These are phyloP conservation scores for Euphorbia celastroides DNA, from an alignment of 441 rosid genomes.

Conservation along the genomic window DNA sequence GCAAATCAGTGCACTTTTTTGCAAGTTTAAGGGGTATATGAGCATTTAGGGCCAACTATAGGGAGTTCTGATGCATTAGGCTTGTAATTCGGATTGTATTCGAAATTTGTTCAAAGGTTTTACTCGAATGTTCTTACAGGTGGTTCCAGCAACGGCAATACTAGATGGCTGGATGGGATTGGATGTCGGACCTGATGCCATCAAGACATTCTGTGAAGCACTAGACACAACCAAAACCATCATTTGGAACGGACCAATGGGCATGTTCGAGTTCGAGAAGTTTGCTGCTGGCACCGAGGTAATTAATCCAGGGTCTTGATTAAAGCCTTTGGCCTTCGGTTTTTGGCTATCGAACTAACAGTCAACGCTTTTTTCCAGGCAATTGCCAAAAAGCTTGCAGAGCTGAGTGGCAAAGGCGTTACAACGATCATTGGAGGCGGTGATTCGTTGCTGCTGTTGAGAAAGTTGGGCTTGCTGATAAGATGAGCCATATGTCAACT, in stretches of 20 bases:
- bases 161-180: conserved; percentile 99
- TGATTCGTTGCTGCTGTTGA: conserved; percentile 95
- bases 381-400: conserved; percentile 74
- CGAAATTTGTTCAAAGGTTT: background rate
- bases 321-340: too few species aligned
- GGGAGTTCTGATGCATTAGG: too few species aligned
- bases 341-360: too few species aligned
- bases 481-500: conserved; percentile 94
- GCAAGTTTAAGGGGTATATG: too few species aligned
- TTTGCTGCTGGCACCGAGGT: conserved; percentile 92
- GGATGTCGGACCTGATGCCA: conserved; percentile 87
- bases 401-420: conserved; percentile 72
- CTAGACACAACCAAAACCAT: conserved; percentile 71
- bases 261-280: conserved; percentile 86
- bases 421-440: conserved; percentile 95
- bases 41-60: too few species aligned
- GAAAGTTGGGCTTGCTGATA: conserved; percentile 77
- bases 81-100: too few species aligned
- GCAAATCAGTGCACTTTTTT: too few species aligned
- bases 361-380: conserved; percentile 34
- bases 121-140: conserved; percentile 37
- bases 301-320: background rate
- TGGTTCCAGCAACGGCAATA: conserved; percentile 63
- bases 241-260: conserved; percentile 99
- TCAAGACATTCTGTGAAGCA: conserved; percentile 61